These are phyloP conservation scores for Tylopilus sp. DNA, from an alignment of 768 basidiomycete species.

Conservation along the genomic window DNA sequence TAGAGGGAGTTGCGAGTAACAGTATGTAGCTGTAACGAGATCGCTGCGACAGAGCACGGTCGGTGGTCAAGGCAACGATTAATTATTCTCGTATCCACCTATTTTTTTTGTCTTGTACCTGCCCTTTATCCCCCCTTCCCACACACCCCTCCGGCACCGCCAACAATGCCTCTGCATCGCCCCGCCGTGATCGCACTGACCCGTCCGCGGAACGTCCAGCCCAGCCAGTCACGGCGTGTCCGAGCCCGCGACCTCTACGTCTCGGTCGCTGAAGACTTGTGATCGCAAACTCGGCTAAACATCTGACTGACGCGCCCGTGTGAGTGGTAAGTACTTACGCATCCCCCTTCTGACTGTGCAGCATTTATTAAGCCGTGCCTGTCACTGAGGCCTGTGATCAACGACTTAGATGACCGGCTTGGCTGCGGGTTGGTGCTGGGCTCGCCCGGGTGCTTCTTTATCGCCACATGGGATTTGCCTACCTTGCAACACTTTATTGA, in stretches of 20 bases:
- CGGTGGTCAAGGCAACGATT: constrained; percentile 53
- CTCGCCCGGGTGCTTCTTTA: too few relatives aligned
- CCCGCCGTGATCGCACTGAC: background rate
- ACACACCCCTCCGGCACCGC: constrained; percentile 8
- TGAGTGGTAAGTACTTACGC: too few relatives aligned
- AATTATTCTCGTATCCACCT: constrained; percentile 8
- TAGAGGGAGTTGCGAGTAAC: constrained; percentile 4
- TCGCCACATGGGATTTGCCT: too few relatives aligned
- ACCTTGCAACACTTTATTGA: too few relatives aligned
- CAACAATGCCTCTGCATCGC: constrained; percentile 1
- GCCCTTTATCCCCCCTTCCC: constrained; percentile 19
- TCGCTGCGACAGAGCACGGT: constrained; percentile 31
- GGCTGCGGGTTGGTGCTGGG: background rate
- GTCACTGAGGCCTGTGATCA: too few relatives aligned
- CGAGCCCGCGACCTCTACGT: too few relatives aligned
- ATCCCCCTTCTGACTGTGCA: background rate
- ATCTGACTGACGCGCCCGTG: too few relatives aligned
- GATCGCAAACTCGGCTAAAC: too few relatives aligned
- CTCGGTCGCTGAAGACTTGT: too few relatives aligned
- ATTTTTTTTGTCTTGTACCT: constrained; percentile 1
- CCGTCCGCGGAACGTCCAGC: background rate
- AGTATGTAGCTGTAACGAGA: constrained; percentile 29
- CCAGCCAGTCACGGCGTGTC: too few relatives aligned
- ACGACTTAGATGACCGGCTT: too few relatives aligned
- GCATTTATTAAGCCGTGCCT: background rate